Conservation (phyloP, 129 eudicot genomes). For the Helichrysum umbraculigerum region DNA sequence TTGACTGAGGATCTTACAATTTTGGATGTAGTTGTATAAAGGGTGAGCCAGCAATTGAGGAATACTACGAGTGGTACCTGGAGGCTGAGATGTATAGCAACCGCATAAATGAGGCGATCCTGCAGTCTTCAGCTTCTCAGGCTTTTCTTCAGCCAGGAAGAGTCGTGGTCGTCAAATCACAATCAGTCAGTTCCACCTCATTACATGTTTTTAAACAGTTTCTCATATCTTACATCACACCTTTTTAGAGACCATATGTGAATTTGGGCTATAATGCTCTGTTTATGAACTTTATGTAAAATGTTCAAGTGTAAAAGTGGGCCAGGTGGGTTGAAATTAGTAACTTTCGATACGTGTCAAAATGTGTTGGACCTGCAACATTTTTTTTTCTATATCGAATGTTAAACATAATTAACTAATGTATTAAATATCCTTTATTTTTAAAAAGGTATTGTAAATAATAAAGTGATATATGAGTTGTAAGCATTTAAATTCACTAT, state of each 20-base stretch:
- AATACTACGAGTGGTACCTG: constrained; percentile 70
- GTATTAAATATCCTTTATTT: not conserved
- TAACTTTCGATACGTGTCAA: not conserved
- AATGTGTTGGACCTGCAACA: not conserved
- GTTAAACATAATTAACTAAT: no score
- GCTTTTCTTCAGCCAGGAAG: constrained; percentile 76
- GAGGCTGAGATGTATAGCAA: constrained; percentile 77
- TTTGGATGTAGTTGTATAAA: constrained; percentile 78
- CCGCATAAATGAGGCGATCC: constrained; percentile 64
- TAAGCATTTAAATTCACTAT: constrained; percentile 2
- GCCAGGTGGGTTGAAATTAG: not conserved
- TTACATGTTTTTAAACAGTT: not conserved
- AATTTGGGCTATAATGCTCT: not conserved
- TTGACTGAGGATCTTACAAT: not conserved
- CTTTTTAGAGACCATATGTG: not conserved
- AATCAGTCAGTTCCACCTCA: constrained; percentile 60
- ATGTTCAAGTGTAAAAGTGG: not conserved
- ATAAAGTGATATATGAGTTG: not conserved
- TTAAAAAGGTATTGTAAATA: no score
- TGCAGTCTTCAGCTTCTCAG: constrained; percentile 66
- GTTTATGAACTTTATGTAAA: not conserved
- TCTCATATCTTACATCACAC: not conserved
- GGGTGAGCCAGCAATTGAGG: constrained; percentile 98
- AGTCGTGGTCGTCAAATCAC: constrained; percentile 87
- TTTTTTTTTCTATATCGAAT: no score